Conservation (phyloP, 1,284 basidiomycete species). For the Irpex sp. region DNA sequence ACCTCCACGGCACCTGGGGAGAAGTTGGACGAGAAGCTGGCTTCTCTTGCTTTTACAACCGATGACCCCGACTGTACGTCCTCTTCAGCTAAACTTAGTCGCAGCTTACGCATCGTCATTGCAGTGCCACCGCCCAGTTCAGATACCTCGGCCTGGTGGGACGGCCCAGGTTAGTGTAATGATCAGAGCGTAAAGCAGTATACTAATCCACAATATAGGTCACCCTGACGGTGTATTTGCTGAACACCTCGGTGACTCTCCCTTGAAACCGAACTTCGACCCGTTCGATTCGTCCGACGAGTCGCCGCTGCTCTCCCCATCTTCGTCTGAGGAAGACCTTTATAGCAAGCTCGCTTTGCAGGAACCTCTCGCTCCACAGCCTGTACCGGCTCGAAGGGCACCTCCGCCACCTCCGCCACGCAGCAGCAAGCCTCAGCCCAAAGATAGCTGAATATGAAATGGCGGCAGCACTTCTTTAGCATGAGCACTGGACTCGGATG, state of each 20-base stretch:
- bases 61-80: slow-evolving; percentile 34
- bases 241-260: slow-evolving; percentile 24
- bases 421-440: slow-evolving; percentile 11
- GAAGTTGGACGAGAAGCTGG: slow-evolving; percentile 67
- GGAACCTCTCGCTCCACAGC: slow-evolving; percentile 44
- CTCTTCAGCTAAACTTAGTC: slow-evolving; percentile 1
- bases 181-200: not conserved
- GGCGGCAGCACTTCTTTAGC: not conserved
- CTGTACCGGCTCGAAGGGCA: slow-evolving; percentile 24
- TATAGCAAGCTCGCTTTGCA: slow-evolving; percentile 63
- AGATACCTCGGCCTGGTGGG: slow-evolving; percentile 74
- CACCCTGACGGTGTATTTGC: slow-evolving; percentile 59
- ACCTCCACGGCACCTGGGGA: slow-evolving; percentile 55
- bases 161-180: slow-evolving; percentile 47
- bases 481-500: slow-evolving; percentile 1
- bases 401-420: slow-evolving; percentile 33
- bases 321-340: slow-evolving; percentile 77
- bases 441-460: slow-evolving; percentile 2
- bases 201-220: slow-evolving; percentile 34
- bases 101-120: slow-evolving; percentile 20
- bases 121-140: slow-evolving; percentile 76
- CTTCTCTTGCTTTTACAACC: slow-evolving; percentile 31
- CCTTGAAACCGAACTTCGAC: slow-evolving; percentile 36
- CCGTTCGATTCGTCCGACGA: slow-evolving; percentile 65
- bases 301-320: slow-evolving; percentile 65